phyloP scores from a whole-genome alignment of 495 filamentous ascomycete genomes.

The Delitschia confertaspora region DNA sequence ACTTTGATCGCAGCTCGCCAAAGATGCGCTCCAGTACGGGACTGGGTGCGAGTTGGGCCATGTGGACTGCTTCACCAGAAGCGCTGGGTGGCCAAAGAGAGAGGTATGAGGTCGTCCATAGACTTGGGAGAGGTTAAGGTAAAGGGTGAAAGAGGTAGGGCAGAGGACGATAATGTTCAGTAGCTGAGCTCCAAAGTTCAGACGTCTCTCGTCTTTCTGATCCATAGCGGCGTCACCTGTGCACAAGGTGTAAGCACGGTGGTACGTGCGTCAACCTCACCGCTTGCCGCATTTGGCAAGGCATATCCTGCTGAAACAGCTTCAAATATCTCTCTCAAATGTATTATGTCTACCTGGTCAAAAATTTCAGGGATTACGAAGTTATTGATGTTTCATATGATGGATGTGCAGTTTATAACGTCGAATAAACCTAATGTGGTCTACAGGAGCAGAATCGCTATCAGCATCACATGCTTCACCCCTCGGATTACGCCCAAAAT shows the following conservation, averaged over 20 bases:
- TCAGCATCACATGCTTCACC: too few species aligned
- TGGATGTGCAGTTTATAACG: too few species aligned
- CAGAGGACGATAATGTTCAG: background rate
- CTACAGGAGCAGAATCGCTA: too few species aligned
- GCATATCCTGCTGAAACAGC: too few species aligned
- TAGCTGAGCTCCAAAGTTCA: background rate
- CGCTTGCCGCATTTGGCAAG: conserved; percentile 3
- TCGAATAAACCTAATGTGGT: too few species aligned
- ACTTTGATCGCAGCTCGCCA: conserved; percentile 33
- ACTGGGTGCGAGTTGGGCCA: conserved; percentile 18
- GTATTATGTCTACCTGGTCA: too few species aligned
- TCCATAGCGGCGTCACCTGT: background rate
- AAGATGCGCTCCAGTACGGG: conserved; percentile 28
- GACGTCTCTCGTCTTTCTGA: too few species aligned
- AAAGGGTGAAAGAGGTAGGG: background rate
- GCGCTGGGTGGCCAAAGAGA: conserved; percentile 14
- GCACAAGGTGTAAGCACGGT: background rate
- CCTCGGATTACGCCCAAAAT: too few species aligned
- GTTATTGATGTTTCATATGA: too few species aligned
- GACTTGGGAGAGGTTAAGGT: conserved; percentile 4
- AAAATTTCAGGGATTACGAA: too few species aligned
- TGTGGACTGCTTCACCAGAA: conserved; percentile 21
- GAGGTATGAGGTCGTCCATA: conserved; percentile 13
- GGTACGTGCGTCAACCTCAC: background rate
- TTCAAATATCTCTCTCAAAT: too few species aligned